Base-by-base conservation (phyloP, 2,329 filamentous ascomycete species). In the Colletotrichum sidae region DNA sequence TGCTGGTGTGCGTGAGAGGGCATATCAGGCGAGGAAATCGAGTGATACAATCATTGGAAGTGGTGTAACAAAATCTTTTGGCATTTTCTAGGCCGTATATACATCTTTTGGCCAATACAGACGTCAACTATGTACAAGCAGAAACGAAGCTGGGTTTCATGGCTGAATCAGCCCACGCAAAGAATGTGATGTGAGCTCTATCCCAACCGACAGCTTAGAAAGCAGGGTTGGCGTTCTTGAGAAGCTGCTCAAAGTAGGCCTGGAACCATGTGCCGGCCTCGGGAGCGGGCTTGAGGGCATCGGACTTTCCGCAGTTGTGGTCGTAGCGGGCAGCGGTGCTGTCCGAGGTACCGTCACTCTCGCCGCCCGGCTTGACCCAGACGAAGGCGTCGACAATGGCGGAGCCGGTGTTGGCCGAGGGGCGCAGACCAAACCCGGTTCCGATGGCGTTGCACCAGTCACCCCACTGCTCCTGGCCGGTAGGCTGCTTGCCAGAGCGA, bases 201-300 rank as follows among this genome's bases (percentile, higher is more conserved):
- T 25, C 4, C 25, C 25, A 10, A 5, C n/a, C 50, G 25, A 4
- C 10, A 34, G 33, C 50, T 55, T 59, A 67, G 71, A 86, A 86
- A 34, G 83, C 72, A 17, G 85, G 85, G 73, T 86, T 84, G 59
- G 85, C 84, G 69, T 87, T 87, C 55, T 76, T 80, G 61, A 87
- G 80, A 1, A 88, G 78, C 75, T 86, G 83, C 74, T 82, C 84
- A 66, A 88, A 87, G 77, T 88, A 88, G 15, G 81, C 83, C 75
- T 88, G 78, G 77, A 90, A 90, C 90, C 90, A 93, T 8, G 82
- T 79, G 47, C 90, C 90, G 12, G 90, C 90, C 77, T 92, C 88
- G 33, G 90, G 90, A 1, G 90, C 88, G 2, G 90, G 89, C 76
- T 87, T 76, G 47, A 91, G 79, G 5, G 89, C 78, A 70, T 84